phyloP scores from a whole-genome alignment of 2,329 filamentous ascomycete species.

The Knufia petricola region DNA sequence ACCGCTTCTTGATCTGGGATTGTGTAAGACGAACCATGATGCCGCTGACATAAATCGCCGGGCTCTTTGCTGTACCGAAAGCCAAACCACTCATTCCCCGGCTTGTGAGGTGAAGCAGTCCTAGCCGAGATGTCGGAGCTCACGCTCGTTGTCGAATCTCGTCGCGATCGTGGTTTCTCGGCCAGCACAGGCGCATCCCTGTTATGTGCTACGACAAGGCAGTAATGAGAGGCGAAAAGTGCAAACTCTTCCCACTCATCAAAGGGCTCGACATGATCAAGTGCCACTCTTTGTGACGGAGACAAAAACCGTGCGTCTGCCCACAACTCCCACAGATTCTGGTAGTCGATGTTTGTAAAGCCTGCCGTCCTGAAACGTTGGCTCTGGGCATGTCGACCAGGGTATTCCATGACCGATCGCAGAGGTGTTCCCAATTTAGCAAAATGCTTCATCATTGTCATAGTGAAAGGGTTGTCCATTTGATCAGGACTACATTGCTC shows the following conservation, averaged over 20 bases:
- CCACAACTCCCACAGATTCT: constrained; percentile 78
- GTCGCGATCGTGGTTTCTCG: constrained; percentile 14
- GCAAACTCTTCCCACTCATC: constrained; percentile 96
- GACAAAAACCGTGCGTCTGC: constrained; percentile 57
- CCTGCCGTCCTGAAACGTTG: constrained; percentile 59
- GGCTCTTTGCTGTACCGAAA: constrained; percentile 31
- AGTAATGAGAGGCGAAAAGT: constrained; percentile 75
- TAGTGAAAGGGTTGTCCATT: constrained; percentile 63
- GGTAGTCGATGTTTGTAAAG: constrained; percentile 54
- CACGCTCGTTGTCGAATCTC: constrained; percentile 20
- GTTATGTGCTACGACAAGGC: constrained; percentile 39
- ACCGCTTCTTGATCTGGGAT: constrained; percentile 32
- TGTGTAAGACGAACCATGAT: constrained; percentile 48
- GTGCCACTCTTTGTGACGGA: constrained; percentile 45
- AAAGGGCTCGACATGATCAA: constrained; percentile 71
- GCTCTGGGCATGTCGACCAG: constrained; percentile 55
- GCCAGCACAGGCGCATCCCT: constrained; percentile 19
- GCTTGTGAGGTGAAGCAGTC: constrained; percentile 19
- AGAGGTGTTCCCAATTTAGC: constrained; percentile 21
- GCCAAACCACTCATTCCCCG: constrained; percentile 17
- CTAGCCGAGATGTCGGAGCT: constrained; percentile 21
- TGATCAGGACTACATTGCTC: constrained; percentile 81
- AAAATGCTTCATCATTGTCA: constrained; percentile 23
- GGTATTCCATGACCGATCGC: constrained; percentile 50
- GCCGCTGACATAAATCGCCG: constrained; percentile 40